Evolutionary conservation across 106 monocot genomes (phyloP).

Genomic region (Vanilla planifolia): DNA sequence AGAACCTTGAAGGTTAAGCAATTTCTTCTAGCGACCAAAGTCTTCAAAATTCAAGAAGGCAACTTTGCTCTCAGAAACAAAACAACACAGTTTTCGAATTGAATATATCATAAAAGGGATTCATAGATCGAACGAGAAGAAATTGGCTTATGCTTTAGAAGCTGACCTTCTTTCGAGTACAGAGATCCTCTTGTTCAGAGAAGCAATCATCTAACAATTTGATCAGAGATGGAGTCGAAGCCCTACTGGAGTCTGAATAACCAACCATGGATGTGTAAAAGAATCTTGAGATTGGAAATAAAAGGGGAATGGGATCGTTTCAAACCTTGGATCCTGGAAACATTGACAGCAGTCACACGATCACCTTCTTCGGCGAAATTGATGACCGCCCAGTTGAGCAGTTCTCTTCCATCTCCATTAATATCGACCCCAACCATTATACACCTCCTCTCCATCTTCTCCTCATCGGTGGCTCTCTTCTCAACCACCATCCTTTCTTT

Average conservation of each 20-base stretch:
- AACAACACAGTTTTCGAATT: too few species aligned
- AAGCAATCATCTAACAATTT: slow-evolving; percentile 45
- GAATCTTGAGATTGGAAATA: too few species aligned
- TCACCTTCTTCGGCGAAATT: slow-evolving; percentile 44
- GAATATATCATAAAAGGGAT: too few species aligned
- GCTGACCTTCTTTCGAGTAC: slow-evolving; percentile 42
- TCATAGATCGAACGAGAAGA: too few species aligned
- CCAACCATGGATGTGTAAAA: not conserved
- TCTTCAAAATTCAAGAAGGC: not conserved
- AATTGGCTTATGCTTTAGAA: not conserved
- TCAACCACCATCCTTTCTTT: not conserved
- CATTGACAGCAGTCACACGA: slow-evolving; percentile 58
- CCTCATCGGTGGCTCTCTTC: slow-evolving; percentile 9
- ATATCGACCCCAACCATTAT: slow-evolving; percentile 56
- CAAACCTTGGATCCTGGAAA: slow-evolving; percentile 57
- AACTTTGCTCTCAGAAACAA: too few species aligned
- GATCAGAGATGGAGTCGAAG: slow-evolving; percentile 22
- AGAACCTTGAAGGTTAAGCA: not conserved
- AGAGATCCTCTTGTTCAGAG: slow-evolving; percentile 37
- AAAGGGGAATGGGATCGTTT: not conserved
- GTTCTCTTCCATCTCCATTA: slow-evolving; percentile 55
- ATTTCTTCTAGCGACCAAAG: not conserved
- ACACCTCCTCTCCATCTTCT: slow-evolving; percentile 20
- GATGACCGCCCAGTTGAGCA: slow-evolving; percentile 58
- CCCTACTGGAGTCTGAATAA: not conserved